A percentile compares a stretch with the other conserved stretches of the same genome.
phyloP scores from a whole-genome alignment of 1,139 yeast genomes.

The Pichia norvegensis region DNA sequence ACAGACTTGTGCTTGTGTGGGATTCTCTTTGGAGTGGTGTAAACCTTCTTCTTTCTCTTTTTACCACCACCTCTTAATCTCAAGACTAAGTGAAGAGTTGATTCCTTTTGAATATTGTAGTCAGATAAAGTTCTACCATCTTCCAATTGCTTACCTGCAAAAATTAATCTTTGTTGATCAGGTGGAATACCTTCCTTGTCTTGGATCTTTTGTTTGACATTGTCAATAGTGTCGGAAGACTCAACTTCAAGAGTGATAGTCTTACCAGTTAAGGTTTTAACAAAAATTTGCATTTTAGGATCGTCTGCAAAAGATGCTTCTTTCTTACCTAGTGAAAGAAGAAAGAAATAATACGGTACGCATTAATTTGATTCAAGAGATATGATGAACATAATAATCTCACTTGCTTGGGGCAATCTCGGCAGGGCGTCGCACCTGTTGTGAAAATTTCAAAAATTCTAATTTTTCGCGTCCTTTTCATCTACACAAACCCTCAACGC shows the following conservation, averaged over 20 bases:
- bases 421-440: no score
- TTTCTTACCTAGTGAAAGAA: constrained; percentile 26
- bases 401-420: no score
- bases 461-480: background rate
- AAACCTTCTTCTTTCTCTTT: constrained; percentile 99
- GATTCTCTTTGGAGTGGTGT: constrained; percentile 99
- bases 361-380: no score
- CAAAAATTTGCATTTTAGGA: constrained; percentile 89
- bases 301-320: constrained; percentile 33
- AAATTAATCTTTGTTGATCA: constrained; percentile 98
- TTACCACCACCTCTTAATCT: constrained; percentile 99
- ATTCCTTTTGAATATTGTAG: constrained; percentile 99
- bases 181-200: constrained; percentile 99
- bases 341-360: background rate
- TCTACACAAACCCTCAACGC: background rate
- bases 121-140: constrained; percentile 98
- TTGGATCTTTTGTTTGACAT: constrained; percentile 98
- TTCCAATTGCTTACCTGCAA: constrained; percentile 99
- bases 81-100: constrained; percentile 93
- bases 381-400: no score
- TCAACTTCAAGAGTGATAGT: constrained; percentile 98
- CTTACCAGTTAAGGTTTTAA: constrained; percentile 98
- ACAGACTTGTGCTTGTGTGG: constrained; percentile 99
- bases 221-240: constrained; percentile 98
- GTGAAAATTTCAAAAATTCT: background rate